Evolutionary conservation across 1,284 basidiomycete genomes (phyloP).

Genomic region (Moesziomyces parantarcticus): DNA sequence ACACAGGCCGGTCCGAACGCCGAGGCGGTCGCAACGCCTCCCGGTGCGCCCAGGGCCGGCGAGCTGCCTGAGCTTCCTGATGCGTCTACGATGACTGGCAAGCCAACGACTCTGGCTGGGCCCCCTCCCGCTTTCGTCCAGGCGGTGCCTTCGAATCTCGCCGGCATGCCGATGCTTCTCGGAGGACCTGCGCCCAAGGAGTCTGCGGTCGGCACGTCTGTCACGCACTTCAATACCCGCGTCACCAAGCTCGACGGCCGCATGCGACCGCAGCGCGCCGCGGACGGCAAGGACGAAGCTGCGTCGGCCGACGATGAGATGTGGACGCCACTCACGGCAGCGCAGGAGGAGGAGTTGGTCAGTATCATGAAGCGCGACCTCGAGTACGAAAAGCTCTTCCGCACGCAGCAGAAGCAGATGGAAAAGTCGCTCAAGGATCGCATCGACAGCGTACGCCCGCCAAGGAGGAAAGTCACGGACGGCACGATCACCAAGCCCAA

Average conservation of each 20-base stretch:
- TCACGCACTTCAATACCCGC: slow-evolving; percentile 76
- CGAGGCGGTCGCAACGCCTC: slow-evolving; percentile 3
- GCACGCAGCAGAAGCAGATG: slow-evolving; percentile 54
- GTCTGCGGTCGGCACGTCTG: slow-evolving; percentile 68
- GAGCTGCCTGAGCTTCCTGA: slow-evolving; percentile 28
- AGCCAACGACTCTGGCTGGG: slow-evolving; percentile 45
- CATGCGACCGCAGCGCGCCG: slow-evolving; percentile 71
- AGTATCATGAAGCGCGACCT: slow-evolving; percentile 73
- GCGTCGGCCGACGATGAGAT: slow-evolving; percentile 9
- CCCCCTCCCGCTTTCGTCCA: slow-evolving; percentile 31
- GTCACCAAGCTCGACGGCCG: slow-evolving; percentile 72
- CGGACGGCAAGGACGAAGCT: slow-evolving; percentile 65
- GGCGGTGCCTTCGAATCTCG: slow-evolving; percentile 62
- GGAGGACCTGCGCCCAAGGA: slow-evolving; percentile 64
- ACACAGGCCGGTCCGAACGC: slow-evolving; percentile 7
- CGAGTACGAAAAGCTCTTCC: slow-evolving; percentile 69
- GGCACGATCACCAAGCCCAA: slow-evolving; percentile 42
- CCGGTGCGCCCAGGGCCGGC: slow-evolving; percentile 5
- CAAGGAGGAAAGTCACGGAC: slow-evolving; percentile 28
- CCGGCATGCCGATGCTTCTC: slow-evolving; percentile 63
- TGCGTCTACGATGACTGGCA: slow-evolving; percentile 41
- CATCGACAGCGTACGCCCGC: slow-evolving; percentile 49
- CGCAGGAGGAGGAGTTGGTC: slow-evolving; percentile 71
- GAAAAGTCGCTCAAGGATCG: slow-evolving; percentile 51
- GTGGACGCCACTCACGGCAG: slow-evolving; percentile 70